Conservation (phyloP, 441 rosid genomes). For the Brassica hybrid region DNA sequence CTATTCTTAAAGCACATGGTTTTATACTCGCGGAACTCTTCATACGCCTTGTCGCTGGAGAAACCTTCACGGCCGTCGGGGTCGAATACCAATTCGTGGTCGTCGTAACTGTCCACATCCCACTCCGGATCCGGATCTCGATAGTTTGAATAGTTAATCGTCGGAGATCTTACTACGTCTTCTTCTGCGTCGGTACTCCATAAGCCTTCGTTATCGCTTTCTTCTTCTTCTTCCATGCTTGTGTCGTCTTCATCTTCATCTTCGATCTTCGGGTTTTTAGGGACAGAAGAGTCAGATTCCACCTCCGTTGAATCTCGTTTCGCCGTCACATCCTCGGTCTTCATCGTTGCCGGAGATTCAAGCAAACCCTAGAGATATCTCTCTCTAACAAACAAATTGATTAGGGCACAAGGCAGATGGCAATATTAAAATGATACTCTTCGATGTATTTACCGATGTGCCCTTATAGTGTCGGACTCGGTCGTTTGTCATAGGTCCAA, state of each 20-base stretch:
- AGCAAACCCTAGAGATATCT: not conserved
- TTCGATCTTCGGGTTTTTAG: not conserved
- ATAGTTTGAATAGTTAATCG: not conserved
- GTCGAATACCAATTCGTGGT: not conserved
- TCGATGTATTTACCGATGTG: not conserved
- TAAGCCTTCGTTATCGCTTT: not conserved
- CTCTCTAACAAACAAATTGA: not conserved
- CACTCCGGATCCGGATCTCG: not conserved
- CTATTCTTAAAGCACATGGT: not conserved
- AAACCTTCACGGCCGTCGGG: not conserved
- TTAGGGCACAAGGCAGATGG: not conserved
- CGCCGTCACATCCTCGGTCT: not conserved
- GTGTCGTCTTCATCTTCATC: not conserved
- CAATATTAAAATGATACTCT: not conserved
- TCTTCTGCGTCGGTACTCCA: not conserved
- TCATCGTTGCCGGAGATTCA: not conserved
- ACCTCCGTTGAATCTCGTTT: not conserved
- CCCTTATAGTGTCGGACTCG: not conserved
- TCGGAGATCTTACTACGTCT: not conserved
- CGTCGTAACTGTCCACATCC: conserved; percentile 1
- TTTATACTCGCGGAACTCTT: not conserved
- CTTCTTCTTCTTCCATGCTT: not conserved
- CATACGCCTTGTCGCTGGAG: not conserved
- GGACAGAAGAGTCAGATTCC: not conserved
- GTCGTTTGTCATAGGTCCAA: too few species aligned